A percentile compares a stretch with the other conserved stretches of the same genome.
Evolutionary conservation across 257 asterid species (phyloP).

Genomic region (Scutellaria galericulata): DNA sequence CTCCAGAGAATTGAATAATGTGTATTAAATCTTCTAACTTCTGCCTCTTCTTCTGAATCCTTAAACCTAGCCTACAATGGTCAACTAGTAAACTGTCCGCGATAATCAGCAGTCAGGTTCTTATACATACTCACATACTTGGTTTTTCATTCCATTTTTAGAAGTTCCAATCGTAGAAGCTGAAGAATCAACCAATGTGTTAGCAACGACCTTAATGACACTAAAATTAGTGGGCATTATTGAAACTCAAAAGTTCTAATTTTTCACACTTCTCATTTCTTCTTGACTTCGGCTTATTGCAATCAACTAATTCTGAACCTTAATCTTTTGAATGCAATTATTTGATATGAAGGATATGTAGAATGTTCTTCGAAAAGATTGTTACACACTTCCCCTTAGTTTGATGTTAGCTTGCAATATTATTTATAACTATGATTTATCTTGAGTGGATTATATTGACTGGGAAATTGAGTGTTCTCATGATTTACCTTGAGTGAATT

Average conservation of each 20-base stretch:
- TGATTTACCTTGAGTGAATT: too few relatives aligned
- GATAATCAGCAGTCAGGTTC: neutral
- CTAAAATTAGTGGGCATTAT: too few relatives aligned
- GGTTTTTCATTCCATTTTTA: neutral
- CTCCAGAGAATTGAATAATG: neutral
- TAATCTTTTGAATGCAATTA: neutral
- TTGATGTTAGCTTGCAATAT: neutral
- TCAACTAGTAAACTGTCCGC: conserved; percentile 2
- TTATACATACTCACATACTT: neutral
- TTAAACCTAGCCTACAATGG: neutral
- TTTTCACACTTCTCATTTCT: too few relatives aligned
- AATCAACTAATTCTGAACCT: neutral
- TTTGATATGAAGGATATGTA: neutral
- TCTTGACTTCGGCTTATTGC: neutral
- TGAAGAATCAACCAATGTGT: too few relatives aligned
- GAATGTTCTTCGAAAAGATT: too few relatives aligned
- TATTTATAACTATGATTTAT: neutral
- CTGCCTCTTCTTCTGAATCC: conserved; percentile 17
- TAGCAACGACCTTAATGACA: too few relatives aligned
- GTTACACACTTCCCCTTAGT: neutral
- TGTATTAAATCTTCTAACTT: conserved; percentile 9
- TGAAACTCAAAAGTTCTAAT: too few relatives aligned
- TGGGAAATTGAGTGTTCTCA: neutral
- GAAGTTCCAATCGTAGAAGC: too few relatives aligned
- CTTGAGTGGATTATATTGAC: neutral